A percentile compares a stretch with the other conserved stretches of the same genome.
Conservation (phyloP, 139 green algal genomes). For the Coelastrella sp. region DNA sequence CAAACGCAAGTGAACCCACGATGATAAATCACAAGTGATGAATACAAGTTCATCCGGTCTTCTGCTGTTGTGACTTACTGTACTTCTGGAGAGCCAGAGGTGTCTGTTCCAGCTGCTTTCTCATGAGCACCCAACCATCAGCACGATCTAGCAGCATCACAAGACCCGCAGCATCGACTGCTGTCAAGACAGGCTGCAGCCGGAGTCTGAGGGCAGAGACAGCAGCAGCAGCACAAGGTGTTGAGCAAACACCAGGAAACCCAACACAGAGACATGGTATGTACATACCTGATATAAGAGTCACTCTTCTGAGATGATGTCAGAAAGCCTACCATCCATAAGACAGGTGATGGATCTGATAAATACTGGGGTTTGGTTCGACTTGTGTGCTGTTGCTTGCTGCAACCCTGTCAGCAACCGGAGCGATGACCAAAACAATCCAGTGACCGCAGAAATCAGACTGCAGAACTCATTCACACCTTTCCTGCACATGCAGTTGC, state of each 20-base stretch:
- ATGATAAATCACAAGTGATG: too few relatives aligned
- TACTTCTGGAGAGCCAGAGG: constrained; percentile 16
- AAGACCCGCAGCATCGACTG: constrained; percentile 16
- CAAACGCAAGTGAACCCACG: too few relatives aligned
- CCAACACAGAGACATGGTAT: neutral
- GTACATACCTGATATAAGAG: too few relatives aligned
- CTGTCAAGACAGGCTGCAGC: neutral
- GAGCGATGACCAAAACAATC: neutral
- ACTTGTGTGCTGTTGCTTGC: too few relatives aligned
- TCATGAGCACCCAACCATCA: neutral
- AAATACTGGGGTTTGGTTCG: too few relatives aligned
- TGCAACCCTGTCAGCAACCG: neutral
- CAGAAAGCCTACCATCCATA: too few relatives aligned
- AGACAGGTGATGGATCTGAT: too few relatives aligned
- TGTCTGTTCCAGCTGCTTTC: neutral
- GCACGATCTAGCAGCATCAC: neutral
- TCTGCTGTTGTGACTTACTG: neutral
- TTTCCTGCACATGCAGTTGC: too few relatives aligned
- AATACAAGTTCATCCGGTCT: too few relatives aligned
- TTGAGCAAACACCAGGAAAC: neutral
- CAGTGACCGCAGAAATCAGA: too few relatives aligned
- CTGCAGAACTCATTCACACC: too few relatives aligned
- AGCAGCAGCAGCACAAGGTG: neutral
- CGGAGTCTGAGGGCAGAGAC: neutral
- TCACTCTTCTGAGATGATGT: too few relatives aligned